Conservation (phyloP, 345 rosid species). For the Gossypium herbaceum region DNA sequence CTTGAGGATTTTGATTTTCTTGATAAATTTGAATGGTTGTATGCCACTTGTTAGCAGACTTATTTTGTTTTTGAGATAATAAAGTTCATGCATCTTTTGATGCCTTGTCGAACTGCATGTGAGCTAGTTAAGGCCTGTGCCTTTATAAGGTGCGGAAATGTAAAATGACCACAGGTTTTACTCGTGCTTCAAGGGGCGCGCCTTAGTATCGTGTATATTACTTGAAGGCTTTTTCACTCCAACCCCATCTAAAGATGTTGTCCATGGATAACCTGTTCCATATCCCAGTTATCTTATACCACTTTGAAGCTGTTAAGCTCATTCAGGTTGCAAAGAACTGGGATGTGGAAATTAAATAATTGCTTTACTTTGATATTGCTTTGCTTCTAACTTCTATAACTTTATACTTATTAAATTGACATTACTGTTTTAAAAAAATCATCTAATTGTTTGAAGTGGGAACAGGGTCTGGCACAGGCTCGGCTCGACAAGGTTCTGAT, state of each 20-base stretch:
- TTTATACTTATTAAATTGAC: neutral
- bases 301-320: neutral
- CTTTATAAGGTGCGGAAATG: neutral
- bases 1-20: neutral
- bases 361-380: neutral
- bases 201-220: neutral
- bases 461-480: slow-evolving; percentile 43
- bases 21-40: neutral
- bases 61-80: neutral
- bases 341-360: neutral
- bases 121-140: neutral
- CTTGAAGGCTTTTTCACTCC: neutral
- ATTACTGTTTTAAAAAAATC: slow-evolving; percentile 5
- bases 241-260: neutral
- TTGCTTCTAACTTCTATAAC: neutral
- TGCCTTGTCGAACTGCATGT: slow-evolving; percentile 7
- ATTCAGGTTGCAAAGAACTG: slow-evolving; percentile 2
- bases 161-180: neutral
- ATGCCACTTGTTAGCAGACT: neutral
- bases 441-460: slow-evolving; percentile 17
- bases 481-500: slow-evolving; percentile 45
- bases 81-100: neutral
- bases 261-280: neutral
- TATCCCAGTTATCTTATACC: neutral
- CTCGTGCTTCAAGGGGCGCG: neutral